Percentiles rank a stretch among this genome's conserved stretches.
Evolutionary conservation across 805 yeast species (phyloP).

Genomic region (Blastobotrys mokoenaii): DNA sequence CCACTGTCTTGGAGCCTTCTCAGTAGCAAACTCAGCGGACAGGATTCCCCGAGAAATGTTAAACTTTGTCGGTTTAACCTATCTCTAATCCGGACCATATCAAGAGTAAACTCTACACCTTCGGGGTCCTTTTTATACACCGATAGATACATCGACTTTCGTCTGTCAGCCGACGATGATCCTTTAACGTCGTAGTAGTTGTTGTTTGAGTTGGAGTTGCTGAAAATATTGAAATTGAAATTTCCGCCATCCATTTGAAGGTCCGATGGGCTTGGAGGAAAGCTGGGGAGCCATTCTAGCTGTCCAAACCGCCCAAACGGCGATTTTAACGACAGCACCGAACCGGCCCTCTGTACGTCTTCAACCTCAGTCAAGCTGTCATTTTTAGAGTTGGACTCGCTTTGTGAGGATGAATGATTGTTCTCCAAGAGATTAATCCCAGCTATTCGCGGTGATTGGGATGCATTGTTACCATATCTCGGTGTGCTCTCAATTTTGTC

Average conservation of each 20-base stretch:
- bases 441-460: neutral
- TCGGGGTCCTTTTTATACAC: neutral
- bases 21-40: slow-evolving; percentile 8
- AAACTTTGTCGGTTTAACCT: slow-evolving; percentile 4
- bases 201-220: neutral
- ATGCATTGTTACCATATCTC: neutral
- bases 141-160: slow-evolving; percentile 2
- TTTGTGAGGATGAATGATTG: no score
- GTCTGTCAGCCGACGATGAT: neutral
- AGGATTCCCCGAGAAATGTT: slow-evolving; percentile 11
- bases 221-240: no score
- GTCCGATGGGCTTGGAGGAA: no score
- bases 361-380: no score
- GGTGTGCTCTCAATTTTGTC: neutral
- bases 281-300: no score
- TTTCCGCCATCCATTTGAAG: neutral
- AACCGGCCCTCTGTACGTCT: no score
- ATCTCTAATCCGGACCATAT: neutral
- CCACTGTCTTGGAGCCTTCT: slow-evolving; percentile 5
- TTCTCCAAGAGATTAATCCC: neutral
- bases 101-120: neutral
- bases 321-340: no score
- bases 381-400: no score
- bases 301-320: no score
- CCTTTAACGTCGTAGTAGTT: neutral